phyloP scores from a whole-genome alignment of 106 monocot genomes.

The Iris macrosiphon region DNA sequence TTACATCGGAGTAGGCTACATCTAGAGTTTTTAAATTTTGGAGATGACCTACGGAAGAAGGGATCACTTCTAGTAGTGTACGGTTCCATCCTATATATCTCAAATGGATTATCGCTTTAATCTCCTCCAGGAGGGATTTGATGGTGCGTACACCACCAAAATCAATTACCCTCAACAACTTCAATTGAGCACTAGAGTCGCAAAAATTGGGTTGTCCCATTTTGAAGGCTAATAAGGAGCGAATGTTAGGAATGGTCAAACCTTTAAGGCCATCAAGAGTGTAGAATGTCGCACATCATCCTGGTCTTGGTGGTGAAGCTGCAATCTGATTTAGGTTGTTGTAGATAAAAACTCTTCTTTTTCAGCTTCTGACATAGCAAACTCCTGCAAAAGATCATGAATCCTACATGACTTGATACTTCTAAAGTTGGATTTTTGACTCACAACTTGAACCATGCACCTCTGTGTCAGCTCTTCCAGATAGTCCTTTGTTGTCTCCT shows the following conservation, averaged over 20 bases:
- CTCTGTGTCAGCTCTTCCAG: too few species aligned
- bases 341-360: slow-evolving; percentile 10
- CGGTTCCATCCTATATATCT: slow-evolving; percentile 9
- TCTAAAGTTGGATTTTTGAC: background rate
- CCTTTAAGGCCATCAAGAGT: too few species aligned
- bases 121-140: background rate
- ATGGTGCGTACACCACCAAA: background rate
- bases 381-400: slow-evolving; percentile 22
- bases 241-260: too few species aligned
- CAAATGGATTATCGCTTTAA: background rate
- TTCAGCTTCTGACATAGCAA: slow-evolving; percentile 16
- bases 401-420: background rate
- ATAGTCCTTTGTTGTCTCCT: slow-evolving; percentile 13
- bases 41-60: background rate
- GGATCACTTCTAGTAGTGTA: background rate
- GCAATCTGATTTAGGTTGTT: slow-evolving; percentile 2
- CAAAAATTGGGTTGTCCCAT: background rate
- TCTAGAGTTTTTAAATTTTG: background rate
- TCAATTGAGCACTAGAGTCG: background rate
- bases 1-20: background rate
- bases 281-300: too few species aligned
- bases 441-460: background rate
- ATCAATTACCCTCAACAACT: slow-evolving; percentile 17
- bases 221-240: slow-evolving; percentile 9
- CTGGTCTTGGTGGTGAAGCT: too few species aligned